Evolutionary conservation across 768 basidiomycete genomes (phyloP).

Genomic region (Rubroboletus pulcherrimus): DNA sequence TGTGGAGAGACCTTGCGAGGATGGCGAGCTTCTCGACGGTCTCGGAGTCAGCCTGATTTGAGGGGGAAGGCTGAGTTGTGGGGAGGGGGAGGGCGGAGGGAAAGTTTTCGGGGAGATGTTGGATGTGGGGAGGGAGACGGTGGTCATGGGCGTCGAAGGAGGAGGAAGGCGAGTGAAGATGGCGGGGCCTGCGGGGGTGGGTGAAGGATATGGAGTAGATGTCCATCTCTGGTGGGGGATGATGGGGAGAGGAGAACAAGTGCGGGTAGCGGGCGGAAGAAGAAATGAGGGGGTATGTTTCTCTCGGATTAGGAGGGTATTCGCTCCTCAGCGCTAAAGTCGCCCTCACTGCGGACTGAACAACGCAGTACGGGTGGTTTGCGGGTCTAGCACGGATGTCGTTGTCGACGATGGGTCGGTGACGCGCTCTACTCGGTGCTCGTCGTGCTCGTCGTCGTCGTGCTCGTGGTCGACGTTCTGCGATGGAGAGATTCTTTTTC

Average conservation of each 20-base stretch:
- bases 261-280: not conserved
- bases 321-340: conserved; percentile 20
- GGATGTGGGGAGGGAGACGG: conserved; percentile 41
- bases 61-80: conserved; percentile 27
- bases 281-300: conserved; percentile 18
- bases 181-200: conserved; percentile 79
- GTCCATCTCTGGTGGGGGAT: conserved; percentile 55
- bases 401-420: conserved; percentile 3
- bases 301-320: conserved; percentile 25
- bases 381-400: conserved; percentile 1
- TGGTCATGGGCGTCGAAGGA: conserved; percentile 61
- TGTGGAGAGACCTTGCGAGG: conserved; percentile 76
- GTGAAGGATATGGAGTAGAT: conserved; percentile 94
- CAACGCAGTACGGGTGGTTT: not conserved
- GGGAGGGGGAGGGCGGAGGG: conserved; percentile 40
- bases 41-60: conserved; percentile 54
- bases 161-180: conserved; percentile 52
- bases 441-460: conserved; percentile 15
- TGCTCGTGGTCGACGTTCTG: conserved; percentile 20
- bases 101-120: conserved; percentile 29
- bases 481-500: conserved; percentile 19
- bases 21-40: conserved; percentile 77
- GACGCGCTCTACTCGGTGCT: conserved; percentile 20
- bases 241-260: conserved; percentile 1
- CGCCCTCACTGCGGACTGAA: conserved; percentile 2